Percentiles rank a stretch among this genome's conserved stretches.
Evolutionary conservation across 352 stramenopile genomes (phyloP).

Genomic region (Pseudoperonospora humuli): DNA sequence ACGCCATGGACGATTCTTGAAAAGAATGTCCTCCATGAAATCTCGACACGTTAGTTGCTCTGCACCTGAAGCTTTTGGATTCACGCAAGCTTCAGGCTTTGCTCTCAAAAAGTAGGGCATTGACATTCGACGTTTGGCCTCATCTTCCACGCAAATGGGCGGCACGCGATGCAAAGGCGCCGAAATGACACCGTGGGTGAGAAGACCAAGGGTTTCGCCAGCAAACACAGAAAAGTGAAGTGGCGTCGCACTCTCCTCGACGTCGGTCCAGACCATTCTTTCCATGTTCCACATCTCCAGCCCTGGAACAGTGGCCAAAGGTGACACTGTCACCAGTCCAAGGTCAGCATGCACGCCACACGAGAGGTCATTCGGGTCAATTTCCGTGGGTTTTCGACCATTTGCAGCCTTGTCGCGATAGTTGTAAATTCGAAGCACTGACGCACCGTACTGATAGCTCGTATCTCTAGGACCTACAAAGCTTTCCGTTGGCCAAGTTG

Average conservation of each 20-base stretch:
- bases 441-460: conserved; percentile 71
- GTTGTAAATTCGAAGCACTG: conserved; percentile 79
- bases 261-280: conserved; percentile 71
- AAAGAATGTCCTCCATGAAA: conserved; percentile 80
- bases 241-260: conserved; percentile 47
- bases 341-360: conserved; percentile 76
- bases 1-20: conserved; percentile 74
- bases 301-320: conserved; percentile 58
- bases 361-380: conserved; percentile 51
- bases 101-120: conserved; percentile 80
- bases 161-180: conserved; percentile 73
- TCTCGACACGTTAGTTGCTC: conserved; percentile 60
- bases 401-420: conserved; percentile 65
- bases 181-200: conserved; percentile 68
- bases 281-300: conserved; percentile 86
- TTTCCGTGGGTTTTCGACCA: neutral
- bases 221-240: conserved; percentile 80
- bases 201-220: conserved; percentile 61
- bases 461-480: conserved; percentile 27
- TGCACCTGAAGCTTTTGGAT: conserved; percentile 29
- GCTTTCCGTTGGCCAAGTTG: conserved; percentile 22
- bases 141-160: conserved; percentile 47
- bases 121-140: conserved; percentile 68
- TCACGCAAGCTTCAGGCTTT: conserved; percentile 47
- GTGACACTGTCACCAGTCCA: conserved; percentile 72